Evolutionary conservation across 2,329 filamentous ascomycete genomes (phyloP), one percentile per base, ranked within the genome.

Genomic region (Neurospora sp.): DNA sequence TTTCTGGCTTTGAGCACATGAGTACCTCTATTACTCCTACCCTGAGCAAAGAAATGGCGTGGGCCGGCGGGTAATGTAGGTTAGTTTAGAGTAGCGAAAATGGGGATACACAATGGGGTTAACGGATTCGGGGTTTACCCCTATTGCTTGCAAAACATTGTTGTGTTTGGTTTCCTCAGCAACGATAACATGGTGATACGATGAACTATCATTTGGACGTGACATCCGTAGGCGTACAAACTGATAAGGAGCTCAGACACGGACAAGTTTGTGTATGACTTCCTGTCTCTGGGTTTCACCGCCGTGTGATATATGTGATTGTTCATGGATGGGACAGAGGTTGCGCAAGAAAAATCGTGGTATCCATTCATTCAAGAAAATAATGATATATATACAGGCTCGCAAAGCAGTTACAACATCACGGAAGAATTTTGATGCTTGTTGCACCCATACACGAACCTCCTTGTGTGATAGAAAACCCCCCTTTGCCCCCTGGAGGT

Each of bases 361-460:
- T 69, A 69, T 69, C 68, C 68, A 69, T 67, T 69, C 62, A 43
- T 36, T 43, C 40, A 36, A 67, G 23, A 28, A 62, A 62, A 36
- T 62, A 62, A 62, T 36, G 28, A 69, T 69, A 69, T 69, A 69
- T 69, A 43, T 69, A 69, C 68, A 67, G 58, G 38, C 68, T 39
- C 23, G 52, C 52, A 62, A 62, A 62, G 52, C 52, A 62, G 52
- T 62, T 33, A 8, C 52, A 62, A 62, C 52, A 36, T 62, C 28
- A 62, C 15, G 23, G 28, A 62, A 62, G 28, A 62, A 17, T 33
- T 17, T 36, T 33, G 28, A 28, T 62, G 23, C 52, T 62, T 62
- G 52, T 62, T 36, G 28, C 28, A 62, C 52, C 52, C 6, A 62
- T 28, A 62, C 52, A 36, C 52, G n/a, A 7, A 33, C 52, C 28